A percentile compares a stretch with the other conserved stretches of the same genome.
Conservation (phyloP, 139 green algal genomes). For the Micractinium conductrix region DNA sequence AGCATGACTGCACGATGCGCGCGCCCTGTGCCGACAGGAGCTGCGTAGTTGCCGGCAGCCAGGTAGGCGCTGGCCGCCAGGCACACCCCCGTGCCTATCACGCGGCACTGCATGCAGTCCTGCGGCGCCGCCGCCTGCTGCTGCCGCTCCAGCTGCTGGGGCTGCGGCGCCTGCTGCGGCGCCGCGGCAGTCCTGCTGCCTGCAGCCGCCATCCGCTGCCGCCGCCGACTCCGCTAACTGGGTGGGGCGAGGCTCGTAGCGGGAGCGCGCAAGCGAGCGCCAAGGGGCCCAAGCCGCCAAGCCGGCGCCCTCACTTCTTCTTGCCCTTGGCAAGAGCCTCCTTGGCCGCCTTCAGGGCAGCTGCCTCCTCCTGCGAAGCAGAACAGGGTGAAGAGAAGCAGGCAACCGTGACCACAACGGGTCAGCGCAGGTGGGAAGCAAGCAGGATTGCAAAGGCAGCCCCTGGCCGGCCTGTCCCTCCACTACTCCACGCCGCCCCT, state of each 20-base stretch:
- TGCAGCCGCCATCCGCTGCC: background rate
- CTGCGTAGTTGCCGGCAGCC: conserved; percentile 11
- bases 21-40: conserved; percentile 5
- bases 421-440: background rate
- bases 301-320: conserved; percentile 41
- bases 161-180: background rate
- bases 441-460: too few species aligned
- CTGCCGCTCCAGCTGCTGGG: background rate
- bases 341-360: conserved; percentile 44
- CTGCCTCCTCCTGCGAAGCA: conserved; percentile 39
- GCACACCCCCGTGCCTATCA: conserved; percentile 45
- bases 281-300: background rate
- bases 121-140: background rate
- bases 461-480: too few species aligned
- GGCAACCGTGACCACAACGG: background rate
- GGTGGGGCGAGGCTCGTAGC: background rate
- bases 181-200: background rate
- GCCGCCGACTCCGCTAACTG: background rate
- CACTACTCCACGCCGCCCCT: too few species aligned
- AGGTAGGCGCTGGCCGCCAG: conserved; percentile 45
- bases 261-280: background rate
- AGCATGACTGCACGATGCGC: conserved; percentile 26
- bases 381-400: too few species aligned
- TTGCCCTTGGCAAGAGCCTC: conserved; percentile 50
- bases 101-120: conserved; percentile 45